A percentile compares a stretch with the other conserved stretches of the same genome.
Conservation (phyloP, 2,329 filamentous ascomycete species). For the Neofusicoccum umdonicola region DNA sequence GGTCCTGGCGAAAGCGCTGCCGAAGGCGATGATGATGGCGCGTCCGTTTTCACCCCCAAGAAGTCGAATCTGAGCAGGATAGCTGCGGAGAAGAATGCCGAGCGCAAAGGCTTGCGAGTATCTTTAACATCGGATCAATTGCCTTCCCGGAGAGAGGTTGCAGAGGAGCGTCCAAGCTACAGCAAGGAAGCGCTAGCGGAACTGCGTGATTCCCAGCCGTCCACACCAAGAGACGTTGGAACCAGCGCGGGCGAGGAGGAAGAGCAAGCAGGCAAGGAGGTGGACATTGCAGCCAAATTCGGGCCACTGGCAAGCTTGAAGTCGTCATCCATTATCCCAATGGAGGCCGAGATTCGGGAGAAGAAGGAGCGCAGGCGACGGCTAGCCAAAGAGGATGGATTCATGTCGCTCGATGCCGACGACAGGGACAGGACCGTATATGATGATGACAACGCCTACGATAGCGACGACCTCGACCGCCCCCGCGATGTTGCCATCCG, state of each 20-base stretch:
- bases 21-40: conserved; percentile 56
- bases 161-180: conserved; percentile 72
- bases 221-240: conserved; percentile 66
- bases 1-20: conserved; percentile 59
- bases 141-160: conserved; percentile 37
- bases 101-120: conserved; percentile 53
- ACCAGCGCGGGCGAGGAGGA: conserved; percentile 41
- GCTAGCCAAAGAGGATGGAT: conserved; percentile 64
- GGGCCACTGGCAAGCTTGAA: conserved; percentile 48
- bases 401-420: conserved; percentile 63
- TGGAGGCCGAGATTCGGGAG: conserved; percentile 80
- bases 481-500: conserved; percentile 24
- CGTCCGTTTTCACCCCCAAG: conserved; percentile 61
- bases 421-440: conserved; percentile 40
- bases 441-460: conserved; percentile 35
- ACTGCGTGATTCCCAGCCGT: conserved; percentile 80
- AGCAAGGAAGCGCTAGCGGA: conserved; percentile 84
- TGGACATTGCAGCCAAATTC: conserved; percentile 54
- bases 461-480: conserved; percentile 42
- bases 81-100: conserved; percentile 65
- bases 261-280: conserved; percentile 41
- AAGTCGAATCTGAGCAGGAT: conserved; percentile 61
- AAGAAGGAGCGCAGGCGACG: conserved; percentile 88
- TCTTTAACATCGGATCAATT: conserved; percentile 51
- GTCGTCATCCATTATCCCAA: conserved; percentile 61